phyloP scores from a whole-genome alignment of 495 filamentous ascomycete species.

The Aspergillus baeticus region DNA sequence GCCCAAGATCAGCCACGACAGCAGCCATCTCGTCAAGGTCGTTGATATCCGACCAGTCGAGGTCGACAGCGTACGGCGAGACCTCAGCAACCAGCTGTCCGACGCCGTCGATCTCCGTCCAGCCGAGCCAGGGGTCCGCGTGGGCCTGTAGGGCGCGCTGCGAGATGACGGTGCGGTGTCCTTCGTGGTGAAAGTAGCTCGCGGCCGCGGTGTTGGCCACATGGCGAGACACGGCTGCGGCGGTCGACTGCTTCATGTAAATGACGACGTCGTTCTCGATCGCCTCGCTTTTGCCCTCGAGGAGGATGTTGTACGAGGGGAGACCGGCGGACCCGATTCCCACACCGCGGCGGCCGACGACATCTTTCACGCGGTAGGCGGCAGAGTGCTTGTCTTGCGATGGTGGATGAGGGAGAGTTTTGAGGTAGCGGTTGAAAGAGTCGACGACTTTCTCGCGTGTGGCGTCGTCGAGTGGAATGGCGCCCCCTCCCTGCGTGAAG shows the following conservation, averaged over 20 bases:
- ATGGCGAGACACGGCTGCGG: conserved; percentile 14
- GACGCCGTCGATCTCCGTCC: conserved; percentile 20
- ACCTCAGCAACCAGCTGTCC: conserved; percentile 20
- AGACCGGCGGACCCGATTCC: conserved; percentile 20
- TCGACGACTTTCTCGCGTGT: conserved; percentile 10
- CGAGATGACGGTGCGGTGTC: conserved; percentile 20
- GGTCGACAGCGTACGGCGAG: conserved; percentile 15
- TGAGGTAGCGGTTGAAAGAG: conserved; percentile 8
- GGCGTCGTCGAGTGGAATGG: conserved; percentile 10
- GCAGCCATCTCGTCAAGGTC: conserved; percentile 9
- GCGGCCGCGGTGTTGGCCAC: conserved; percentile 10
- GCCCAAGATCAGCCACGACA: conserved; percentile 14
- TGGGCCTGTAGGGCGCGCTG: conserved; percentile 18
- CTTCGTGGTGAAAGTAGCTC: conserved; percentile 18
- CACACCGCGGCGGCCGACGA: conserved; percentile 19
- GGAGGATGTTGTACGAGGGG: conserved; percentile 16
- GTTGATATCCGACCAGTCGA: conserved; percentile 20
- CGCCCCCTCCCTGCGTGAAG: conserved; percentile 13
- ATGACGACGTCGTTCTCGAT: conserved; percentile 21
- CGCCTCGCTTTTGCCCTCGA: conserved; percentile 18
- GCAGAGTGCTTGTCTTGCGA: background rate
- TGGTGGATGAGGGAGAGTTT: conserved; percentile 12
- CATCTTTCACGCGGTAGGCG: conserved; percentile 13
- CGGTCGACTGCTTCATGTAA: conserved; percentile 18
- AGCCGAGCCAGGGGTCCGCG: conserved; percentile 18